These are phyloP conservation scores for Paraphaeosphaeria sporulosa DNA, from an alignment of 2,329 filamentous ascomycete species.

Conservation along the genomic window DNA sequence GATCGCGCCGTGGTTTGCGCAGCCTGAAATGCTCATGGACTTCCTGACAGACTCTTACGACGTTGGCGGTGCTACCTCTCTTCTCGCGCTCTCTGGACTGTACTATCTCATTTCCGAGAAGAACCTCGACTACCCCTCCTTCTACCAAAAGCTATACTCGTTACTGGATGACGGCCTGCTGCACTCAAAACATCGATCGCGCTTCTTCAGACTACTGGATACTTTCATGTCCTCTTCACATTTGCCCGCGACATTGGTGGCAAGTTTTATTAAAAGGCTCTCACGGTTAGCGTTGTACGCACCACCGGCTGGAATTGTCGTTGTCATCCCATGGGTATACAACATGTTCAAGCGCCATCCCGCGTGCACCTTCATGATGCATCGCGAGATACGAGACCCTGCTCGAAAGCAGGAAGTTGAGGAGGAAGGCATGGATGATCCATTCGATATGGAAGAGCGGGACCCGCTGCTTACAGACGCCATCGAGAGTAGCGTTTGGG, in stretches of 20 bases:
- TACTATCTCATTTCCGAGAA: constrained; percentile 94
- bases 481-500: constrained; percentile 94
- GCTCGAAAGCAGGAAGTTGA: constrained; percentile 67
- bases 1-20: constrained; percentile 88
- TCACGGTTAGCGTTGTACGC: constrained; percentile 84
- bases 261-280: constrained; percentile 95
- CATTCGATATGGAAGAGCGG: constrained; percentile 75
- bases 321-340: constrained; percentile 91
- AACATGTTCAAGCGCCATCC: constrained; percentile 92
- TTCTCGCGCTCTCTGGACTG: constrained; percentile 88
- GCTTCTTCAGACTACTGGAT: constrained; percentile 91
- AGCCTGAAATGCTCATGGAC: constrained; percentile 90
- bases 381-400: constrained; percentile 71
- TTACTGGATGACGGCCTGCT: constrained; percentile 84
- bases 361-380: constrained; percentile 93
- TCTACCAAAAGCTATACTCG: constrained; percentile 93
- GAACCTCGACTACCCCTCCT: constrained; percentile 94
- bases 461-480: constrained; percentile 88
- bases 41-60: constrained; percentile 96
- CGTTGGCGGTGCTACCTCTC: constrained; percentile 81
- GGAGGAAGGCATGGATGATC: constrained; percentile 71
- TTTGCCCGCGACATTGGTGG: constrained; percentile 87
- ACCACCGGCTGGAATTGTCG: constrained; percentile 87
- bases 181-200: constrained; percentile 92
- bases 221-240: constrained; percentile 91